Evolutionary conservation across 2,329 filamentous ascomycete genomes (phyloP).

Genomic region (Talaromyces sp.): DNA sequence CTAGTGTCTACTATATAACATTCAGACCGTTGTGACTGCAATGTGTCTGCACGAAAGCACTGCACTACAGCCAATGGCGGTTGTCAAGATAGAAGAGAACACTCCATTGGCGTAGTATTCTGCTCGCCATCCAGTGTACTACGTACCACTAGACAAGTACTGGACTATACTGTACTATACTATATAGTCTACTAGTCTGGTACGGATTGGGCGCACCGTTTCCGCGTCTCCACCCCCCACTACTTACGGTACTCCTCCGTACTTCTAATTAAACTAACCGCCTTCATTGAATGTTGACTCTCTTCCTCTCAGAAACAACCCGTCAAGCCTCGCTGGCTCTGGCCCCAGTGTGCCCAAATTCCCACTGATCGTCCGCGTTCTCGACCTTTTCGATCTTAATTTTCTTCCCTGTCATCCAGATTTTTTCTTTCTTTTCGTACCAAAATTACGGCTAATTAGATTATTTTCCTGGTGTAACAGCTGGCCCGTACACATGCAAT

Average conservation of each 20-base stretch:
- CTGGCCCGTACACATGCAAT: background rate
- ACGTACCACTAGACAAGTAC: too few species aligned
- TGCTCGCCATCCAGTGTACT: too few species aligned
- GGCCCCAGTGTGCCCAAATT: background rate
- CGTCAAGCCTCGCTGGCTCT: conserved; percentile 5
- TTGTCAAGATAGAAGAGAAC: too few species aligned
- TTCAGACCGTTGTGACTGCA: background rate
- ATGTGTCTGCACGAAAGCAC: background rate
- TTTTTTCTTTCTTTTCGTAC: background rate
- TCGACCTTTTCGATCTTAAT: background rate
- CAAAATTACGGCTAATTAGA: background rate
- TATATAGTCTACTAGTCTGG: too few species aligned
- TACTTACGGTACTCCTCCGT: too few species aligned
- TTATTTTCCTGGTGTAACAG: conserved; percentile 1
- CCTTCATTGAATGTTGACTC: background rate
- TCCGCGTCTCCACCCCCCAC: conserved; percentile 15
- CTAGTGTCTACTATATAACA: too few species aligned
- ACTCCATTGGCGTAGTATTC: background rate
- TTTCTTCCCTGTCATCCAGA: background rate
- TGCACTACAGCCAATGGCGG: background rate
- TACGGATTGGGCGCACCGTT: conserved; percentile 16
- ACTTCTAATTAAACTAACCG: conserved; percentile 5
- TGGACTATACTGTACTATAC: too few species aligned
- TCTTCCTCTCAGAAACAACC: background rate
- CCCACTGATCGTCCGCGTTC: conserved; percentile 16